Evolutionary conservation across 2,329 filamentous ascomycete genomes (phyloP), one percentile per base, ranked within the genome.

Genomic region (Penicillium sp.): DNA sequence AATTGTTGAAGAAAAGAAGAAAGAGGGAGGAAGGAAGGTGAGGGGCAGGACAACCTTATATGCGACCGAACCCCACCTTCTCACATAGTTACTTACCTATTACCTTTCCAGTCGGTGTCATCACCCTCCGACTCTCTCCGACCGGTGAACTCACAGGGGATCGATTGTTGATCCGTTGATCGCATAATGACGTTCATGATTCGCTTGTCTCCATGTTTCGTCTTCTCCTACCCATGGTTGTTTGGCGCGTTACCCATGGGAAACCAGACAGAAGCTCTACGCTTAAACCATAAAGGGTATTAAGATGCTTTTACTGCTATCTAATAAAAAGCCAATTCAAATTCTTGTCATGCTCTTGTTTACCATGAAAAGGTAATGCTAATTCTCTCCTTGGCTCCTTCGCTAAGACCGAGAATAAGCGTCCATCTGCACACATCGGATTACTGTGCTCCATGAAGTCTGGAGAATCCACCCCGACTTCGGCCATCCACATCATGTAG

Each of bases 31-130:
- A 37, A 15, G 5, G 35, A 26, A 54, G 33, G 22, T 54, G 60
- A 68, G 65, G 63, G 66, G 67, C 63, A 65, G 67, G 57, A 56
- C 57, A 66, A 63, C 60, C 30, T 73, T 62, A 80, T 67, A 73
- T 87, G 85, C 30, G 19, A 44, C 45, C 33, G 28, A 64, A 64
- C 60, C 62, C 62, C 65, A 47, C 63, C 65, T 60, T 62, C 28
- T 33, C 12, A 33, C 55, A 40, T 33, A 33, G n/a, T n/a, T n/a
- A n/a, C 30, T 33, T n/a, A 35, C 51, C 56, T 24, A 26, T 37
- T 26, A 40, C 15, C 19, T 37, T 61, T 40, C 8, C 40, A 24
- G 19, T 38, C 38, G 51, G 26, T 58, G 58, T 60, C 57, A 64
- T 59, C 49, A 35, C 17, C n/a, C 57, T 65, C 68, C 68, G 68